phyloP scores from a whole-genome alignment of 2,329 filamentous ascomycete species.

The Colletotrichum destructivum region DNA sequence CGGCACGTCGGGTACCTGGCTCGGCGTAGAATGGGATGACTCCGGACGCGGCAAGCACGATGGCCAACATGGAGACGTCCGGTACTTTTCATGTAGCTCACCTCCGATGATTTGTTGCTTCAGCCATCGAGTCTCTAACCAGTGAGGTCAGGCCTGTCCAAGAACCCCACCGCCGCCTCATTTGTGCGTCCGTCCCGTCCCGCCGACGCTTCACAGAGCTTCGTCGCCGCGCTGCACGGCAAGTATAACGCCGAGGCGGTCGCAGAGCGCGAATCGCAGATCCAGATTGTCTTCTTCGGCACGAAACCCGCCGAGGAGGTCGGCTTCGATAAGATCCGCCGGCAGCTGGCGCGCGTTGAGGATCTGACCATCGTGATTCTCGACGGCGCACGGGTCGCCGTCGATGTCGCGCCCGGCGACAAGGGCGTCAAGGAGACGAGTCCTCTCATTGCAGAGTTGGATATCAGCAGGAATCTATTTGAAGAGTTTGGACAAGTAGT shows the following conservation, averaged over 20 bases:
- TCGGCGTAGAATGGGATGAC: constrained; percentile 98
- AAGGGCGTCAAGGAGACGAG: constrained; percentile 66
- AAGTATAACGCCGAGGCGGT: constrained; percentile 83
- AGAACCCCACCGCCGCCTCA: constrained; percentile 81
- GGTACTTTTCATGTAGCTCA: constrained; percentile 85
- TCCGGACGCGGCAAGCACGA: constrained; percentile 89
- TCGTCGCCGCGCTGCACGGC: constrained; percentile 82
- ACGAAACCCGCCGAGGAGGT: constrained; percentile 91
- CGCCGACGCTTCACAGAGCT: constrained; percentile 77
- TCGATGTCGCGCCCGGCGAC: constrained; percentile 51
- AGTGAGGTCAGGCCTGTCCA: constrained; percentile 66
- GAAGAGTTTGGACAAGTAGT: constrained; percentile 76
- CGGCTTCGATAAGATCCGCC: constrained; percentile 93
- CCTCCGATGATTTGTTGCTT: neutral
- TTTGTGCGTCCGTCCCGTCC: constrained; percentile 86
- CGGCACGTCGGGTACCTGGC: constrained; percentile 84
- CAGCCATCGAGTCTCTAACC: constrained; percentile 42
- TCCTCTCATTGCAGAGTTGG: constrained; percentile 81
- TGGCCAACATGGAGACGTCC: constrained; percentile 82
- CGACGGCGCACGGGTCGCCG: constrained; percentile 78
- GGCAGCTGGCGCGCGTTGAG: constrained; percentile 82
- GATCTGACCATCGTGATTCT: constrained; percentile 87
- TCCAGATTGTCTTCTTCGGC: constrained; percentile 77
- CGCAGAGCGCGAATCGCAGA: constrained; percentile 45
- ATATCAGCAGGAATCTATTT: constrained; percentile 89